Evolutionary conservation across 1,139 yeast genomes (phyloP).

Genomic region (Yamadazyma membranifaciens): DNA sequence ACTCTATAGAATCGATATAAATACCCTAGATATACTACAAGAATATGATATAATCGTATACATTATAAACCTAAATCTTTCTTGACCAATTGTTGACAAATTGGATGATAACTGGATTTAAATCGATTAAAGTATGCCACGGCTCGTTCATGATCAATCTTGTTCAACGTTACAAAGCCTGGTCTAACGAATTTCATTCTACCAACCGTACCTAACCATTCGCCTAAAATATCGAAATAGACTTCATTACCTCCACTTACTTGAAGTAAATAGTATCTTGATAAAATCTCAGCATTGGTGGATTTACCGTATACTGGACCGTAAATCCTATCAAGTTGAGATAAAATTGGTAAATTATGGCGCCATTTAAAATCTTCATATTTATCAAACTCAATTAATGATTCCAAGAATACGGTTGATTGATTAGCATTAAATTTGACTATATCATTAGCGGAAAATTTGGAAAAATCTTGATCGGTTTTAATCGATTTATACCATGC

Average conservation of each 20-base stretch:
- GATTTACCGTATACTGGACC: conserved; percentile 42
- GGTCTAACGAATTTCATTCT: conserved; percentile 95
- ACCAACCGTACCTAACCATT: conserved; percentile 89
- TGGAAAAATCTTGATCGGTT: conserved; percentile 11
- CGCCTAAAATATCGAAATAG: conserved; percentile 53
- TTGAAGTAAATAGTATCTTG: conserved; percentile 71
- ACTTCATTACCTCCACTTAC: conserved; percentile 42
- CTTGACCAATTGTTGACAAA: conserved; percentile 73
- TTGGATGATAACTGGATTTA: conserved; percentile 74
- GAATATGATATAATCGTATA: neutral
- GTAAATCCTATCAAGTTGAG: conserved; percentile 46
- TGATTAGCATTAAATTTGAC: conserved; percentile 68
- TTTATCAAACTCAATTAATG: conserved; percentile 43
- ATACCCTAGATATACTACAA: too few relatives aligned
- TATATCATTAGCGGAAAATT: conserved; percentile 43
- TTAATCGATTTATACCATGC: conserved; percentile 52
- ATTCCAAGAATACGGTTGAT: conserved; percentile 73
- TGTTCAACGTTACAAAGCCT: conserved; percentile 63
- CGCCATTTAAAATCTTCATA: conserved; percentile 34
- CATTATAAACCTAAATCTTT: conserved; percentile 56
- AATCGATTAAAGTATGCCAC: conserved; percentile 58
- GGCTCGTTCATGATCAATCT: conserved; percentile 67
- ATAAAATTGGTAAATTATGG: conserved; percentile 35
- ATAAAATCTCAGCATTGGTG: conserved; percentile 76
- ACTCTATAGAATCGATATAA: too few relatives aligned